These are phyloP conservation scores for Mycena belliarum DNA, from an alignment of 768 basidiomycete species.

Conservation along the genomic window DNA sequence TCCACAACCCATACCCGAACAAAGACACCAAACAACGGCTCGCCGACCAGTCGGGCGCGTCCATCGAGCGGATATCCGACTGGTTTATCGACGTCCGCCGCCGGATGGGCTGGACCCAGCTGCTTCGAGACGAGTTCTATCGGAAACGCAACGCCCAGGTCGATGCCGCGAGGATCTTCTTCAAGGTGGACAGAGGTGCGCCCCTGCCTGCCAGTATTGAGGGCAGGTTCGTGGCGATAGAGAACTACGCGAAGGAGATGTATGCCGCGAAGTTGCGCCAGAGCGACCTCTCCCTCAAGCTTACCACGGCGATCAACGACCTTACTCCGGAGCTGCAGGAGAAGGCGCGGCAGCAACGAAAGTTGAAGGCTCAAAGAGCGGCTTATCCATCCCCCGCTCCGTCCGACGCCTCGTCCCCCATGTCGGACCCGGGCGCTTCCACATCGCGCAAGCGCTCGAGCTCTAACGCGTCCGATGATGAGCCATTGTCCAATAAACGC, in stretches of 20 bases:
- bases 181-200: conserved; percentile 12
- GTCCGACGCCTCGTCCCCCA: conserved; percentile 7
- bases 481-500: conserved; percentile 2
- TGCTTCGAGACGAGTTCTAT: conserved; percentile 35
- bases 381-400: conserved; percentile 10
- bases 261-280: conserved; percentile 29
- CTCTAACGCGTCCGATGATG: conserved; percentile 4
- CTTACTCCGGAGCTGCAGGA: conserved; percentile 25
- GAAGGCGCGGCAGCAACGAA: neutral
- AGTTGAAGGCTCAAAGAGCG: neutral
- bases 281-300: conserved; percentile 30
- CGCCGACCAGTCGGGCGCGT: conserved; percentile 24
- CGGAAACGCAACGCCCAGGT: conserved; percentile 37
- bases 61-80: conserved; percentile 34
- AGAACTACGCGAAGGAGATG: conserved; percentile 27
- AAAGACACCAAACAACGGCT: conserved; percentile 31
- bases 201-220: conserved; percentile 25
- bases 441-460: conserved; percentile 12
- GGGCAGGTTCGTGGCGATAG: conserved; percentile 29
- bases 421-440: conserved; percentile 18
- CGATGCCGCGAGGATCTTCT: conserved; percentile 40
- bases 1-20: conserved; percentile 56
- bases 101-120: conserved; percentile 53
- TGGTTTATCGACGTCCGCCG: conserved; percentile 54
- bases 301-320: conserved; percentile 33